Evolutionary conservation across 192 early-diverging fungal species (phyloP).

Genomic region (Lobulomyces angularis): DNA sequence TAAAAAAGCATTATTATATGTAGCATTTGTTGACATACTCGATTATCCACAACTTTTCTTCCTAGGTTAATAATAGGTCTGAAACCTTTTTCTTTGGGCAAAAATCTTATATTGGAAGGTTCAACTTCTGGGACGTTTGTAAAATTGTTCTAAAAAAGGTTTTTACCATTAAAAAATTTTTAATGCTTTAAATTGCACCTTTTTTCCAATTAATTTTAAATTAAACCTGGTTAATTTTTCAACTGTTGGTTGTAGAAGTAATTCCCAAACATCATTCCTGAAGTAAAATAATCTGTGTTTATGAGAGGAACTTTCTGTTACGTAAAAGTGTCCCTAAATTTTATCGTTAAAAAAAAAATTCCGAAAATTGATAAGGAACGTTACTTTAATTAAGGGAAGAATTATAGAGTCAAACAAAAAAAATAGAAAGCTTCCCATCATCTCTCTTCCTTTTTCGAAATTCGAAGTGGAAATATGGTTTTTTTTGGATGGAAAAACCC

Average conservation of each 20-base stretch:
- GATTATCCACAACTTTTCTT: constrained; percentile 9
- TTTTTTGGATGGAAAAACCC: constrained; percentile 2
- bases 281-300: constrained; percentile 62
- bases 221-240: constrained; percentile 22
- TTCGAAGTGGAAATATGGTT: constrained; percentile 29
- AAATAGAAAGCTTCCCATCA: constrained; percentile 45
- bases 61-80: constrained; percentile 68
- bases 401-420: constrained; percentile 55
- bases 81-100: constrained; percentile 67
- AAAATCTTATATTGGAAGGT: constrained; percentile 59
- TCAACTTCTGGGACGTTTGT: constrained; percentile 13
- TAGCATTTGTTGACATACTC: neutral
- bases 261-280: constrained; percentile 62
- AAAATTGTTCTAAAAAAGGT: neutral
- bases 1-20: too few species aligned
- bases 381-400: constrained; percentile 46
- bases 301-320: constrained; percentile 57
- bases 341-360: neutral
- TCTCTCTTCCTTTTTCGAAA: constrained; percentile 30
- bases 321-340: constrained; percentile 55
- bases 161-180: neutral
- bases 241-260: constrained; percentile 32
- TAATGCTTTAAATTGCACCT: constrained; percentile 1
- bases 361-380: neutral
- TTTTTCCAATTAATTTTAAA: constrained; percentile 8